Percentiles rank a stretch among this genome's conserved stretches.
Evolutionary conservation across 1,284 basidiomycete species (phyloP).

Genomic region (Retiboletus fuscus): DNA sequence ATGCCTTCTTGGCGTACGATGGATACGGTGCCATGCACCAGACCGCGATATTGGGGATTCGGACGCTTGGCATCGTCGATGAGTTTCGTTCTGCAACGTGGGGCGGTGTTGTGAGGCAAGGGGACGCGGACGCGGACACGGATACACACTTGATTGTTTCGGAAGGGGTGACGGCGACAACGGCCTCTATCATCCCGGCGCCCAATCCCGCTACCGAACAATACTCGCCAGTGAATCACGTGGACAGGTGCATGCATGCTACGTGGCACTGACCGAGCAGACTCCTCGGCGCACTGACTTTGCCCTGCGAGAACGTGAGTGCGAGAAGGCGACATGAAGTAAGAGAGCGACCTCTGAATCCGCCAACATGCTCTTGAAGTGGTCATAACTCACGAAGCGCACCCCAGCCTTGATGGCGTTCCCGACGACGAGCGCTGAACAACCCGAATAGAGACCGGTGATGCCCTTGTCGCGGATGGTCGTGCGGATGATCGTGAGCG

Average conservation of each 20-base stretch:
- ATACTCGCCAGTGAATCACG: conserved; percentile 7
- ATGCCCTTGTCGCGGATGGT: no score
- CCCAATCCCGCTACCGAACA: conserved; percentile 73
- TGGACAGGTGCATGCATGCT: neutral
- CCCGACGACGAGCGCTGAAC: no score
- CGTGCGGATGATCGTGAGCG: no score
- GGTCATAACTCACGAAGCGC: conserved; percentile 95
- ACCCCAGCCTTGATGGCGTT: no score
- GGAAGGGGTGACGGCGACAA: no score
- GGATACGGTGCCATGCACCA: conserved; percentile 78
- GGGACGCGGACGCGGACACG: conserved; percentile 42
- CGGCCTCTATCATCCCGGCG: no score
- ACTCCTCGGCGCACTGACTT: conserved; percentile 87
- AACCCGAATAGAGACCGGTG: no score
- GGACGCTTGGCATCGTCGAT: conserved; percentile 93
- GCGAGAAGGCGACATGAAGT: neutral
- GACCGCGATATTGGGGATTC: conserved; percentile 86
- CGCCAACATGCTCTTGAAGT: conserved; percentile 88
- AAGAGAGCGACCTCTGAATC: conserved; percentile 74
- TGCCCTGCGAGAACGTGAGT: conserved; percentile 68
- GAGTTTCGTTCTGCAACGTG: conserved; percentile 85
- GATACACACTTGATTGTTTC: no score
- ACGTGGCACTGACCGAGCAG: conserved; percentile 72
- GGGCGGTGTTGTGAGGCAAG: neutral
- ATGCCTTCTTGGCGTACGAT: conserved; percentile 91